Base-by-base conservation (phyloP, 495 filamentous ascomycete species). In the Penicillium taxi region DNA sequence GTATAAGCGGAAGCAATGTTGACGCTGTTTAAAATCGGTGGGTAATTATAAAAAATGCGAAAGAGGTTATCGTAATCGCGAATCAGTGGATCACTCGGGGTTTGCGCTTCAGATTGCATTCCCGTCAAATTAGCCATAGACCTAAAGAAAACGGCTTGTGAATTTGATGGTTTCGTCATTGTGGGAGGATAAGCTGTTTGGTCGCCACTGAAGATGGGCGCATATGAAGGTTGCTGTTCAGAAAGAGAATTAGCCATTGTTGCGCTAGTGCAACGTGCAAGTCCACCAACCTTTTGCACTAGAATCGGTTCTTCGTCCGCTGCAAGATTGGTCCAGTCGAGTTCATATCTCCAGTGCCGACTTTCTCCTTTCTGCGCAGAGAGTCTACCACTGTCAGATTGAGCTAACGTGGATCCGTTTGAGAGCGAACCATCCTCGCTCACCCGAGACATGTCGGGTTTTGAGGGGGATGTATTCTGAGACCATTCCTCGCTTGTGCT, bases 61-160 rank as follows among this genome's bases (percentile, higher is more conserved):
- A 95, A 86, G 35, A 95, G 72, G 62, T 94, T 94, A 56, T 94
- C 87, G 58, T 95, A 94, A 58, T 91, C 84, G 30, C 84, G 82
- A 22, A 95, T 63, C 16, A 85, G 68, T 31, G 64, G 62, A 34
- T 93, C 82, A 42, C 78, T 70, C 18, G 64, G 63, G 20, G 67
- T 48, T 44, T 70, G 46, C 46, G 63, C 26, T 55, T 67, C 42
- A 74, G 73, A 64, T 63, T 78, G 55, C 60, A 72, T 65, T 23
- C 74, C 70, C 7, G 75, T 64, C 44, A 80, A 64, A 37, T 89
- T 91, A 29, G 85, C 81, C 64, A 94, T 85, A 33, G 82, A 88
- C 27, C 85, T 82, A 55, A 93, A 89, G 66, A 91, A 94, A 26
- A 77, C 78, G 11, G 74, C 61, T 31, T 69, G 67, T 2, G 67